These are phyloP conservation scores for Nakaseomyces kungkrabaensis DNA, from an alignment of 1,139 yeast species.

Conservation along the genomic window DNA sequence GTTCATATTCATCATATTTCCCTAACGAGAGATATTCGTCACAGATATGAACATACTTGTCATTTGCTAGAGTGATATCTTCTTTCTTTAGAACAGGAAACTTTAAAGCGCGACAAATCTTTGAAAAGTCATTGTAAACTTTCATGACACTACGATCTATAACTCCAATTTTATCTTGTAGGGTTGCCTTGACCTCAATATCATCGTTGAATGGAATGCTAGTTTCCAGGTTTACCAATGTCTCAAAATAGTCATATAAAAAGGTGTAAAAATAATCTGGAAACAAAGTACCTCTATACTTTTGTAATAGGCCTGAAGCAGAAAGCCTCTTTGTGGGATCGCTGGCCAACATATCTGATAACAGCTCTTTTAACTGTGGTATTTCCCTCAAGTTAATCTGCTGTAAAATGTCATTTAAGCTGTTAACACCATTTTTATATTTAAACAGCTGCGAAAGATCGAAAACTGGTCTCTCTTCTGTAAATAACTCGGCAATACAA, in stretches of 20 bases:
- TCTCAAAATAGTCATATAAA: slow-evolving; percentile 55
- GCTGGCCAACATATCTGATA: slow-evolving; percentile 50
- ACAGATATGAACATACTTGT: neutral
- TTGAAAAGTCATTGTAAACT: slow-evolving; percentile 47
- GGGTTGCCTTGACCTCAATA: slow-evolving; percentile 15
- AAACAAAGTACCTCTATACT: slow-evolving; percentile 45
- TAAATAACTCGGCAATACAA: slow-evolving; percentile 78
- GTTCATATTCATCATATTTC: neutral
- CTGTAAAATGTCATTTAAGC: slow-evolving; percentile 36
- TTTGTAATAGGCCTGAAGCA: slow-evolving; percentile 44
- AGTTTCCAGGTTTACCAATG: slow-evolving; percentile 27
- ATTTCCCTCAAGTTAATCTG: slow-evolving; percentile 3
- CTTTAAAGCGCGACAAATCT: slow-evolving; percentile 40
- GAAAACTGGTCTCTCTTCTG: slow-evolving; percentile 81
- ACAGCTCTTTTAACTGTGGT: slow-evolving; percentile 39
- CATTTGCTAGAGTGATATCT: slow-evolving; percentile 6
- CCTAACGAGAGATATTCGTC: neutral
- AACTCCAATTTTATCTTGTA: slow-evolving; percentile 30
- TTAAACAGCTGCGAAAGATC: slow-evolving; percentile 79
- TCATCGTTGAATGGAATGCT: slow-evolving; percentile 24
- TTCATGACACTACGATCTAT: slow-evolving; percentile 54
- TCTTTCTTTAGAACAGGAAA: slow-evolving; percentile 28
- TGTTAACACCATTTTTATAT: slow-evolving; percentile 59
- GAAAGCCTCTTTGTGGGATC: slow-evolving; percentile 52
- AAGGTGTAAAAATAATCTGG: slow-evolving; percentile 67